phyloP scores from a whole-genome alignment of 2,329 filamentous ascomycete genomes.

The Acephala macrosclerotiorum region DNA sequence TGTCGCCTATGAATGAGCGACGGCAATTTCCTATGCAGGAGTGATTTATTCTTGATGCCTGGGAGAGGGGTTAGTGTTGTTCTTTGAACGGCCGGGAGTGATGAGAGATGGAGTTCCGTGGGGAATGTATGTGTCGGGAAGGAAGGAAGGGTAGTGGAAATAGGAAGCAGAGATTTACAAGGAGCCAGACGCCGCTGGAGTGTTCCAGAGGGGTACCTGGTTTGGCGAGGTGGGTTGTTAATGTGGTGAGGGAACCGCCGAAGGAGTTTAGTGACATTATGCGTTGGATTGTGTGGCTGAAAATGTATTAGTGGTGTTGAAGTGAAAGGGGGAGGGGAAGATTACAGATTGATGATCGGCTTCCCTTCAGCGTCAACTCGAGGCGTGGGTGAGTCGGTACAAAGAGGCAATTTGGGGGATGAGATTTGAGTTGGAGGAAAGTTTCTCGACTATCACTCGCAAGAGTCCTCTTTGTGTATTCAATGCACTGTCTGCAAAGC shows the following conservation, averaged over 20 bases:
- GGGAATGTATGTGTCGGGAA: too few species aligned
- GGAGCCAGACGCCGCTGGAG: conserved; percentile 31
- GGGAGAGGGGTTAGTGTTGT: too few species aligned
- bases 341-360: conserved; percentile 28
- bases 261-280: conserved; percentile 27
- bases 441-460: conserved; percentile 20
- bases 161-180: background rate
- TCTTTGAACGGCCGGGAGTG: too few species aligned
- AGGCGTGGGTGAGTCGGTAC: conserved; percentile 24
- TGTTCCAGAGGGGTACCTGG: conserved; percentile 6
- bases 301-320: conserved; percentile 9
- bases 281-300: conserved; percentile 23
- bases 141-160: too few species aligned
- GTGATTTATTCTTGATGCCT: conserved; percentile 33
- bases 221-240: conserved; percentile 5
- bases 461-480: conserved; percentile 22
- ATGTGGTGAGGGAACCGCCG: conserved; percentile 25
- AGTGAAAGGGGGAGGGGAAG: background rate
- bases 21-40: conserved; percentile 31
- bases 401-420: conserved; percentile 17
- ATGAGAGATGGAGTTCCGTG: too few species aligned
- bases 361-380: conserved; percentile 14
- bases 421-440: conserved; percentile 24
- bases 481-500: conserved; percentile 13
- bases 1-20: conserved; percentile 30